Percentiles rank a stretch among this genome's conserved stretches.
phyloP scores from a whole-genome alignment of 2,329 filamentous ascomycete genomes.

The Graphilbum sp. region DNA sequence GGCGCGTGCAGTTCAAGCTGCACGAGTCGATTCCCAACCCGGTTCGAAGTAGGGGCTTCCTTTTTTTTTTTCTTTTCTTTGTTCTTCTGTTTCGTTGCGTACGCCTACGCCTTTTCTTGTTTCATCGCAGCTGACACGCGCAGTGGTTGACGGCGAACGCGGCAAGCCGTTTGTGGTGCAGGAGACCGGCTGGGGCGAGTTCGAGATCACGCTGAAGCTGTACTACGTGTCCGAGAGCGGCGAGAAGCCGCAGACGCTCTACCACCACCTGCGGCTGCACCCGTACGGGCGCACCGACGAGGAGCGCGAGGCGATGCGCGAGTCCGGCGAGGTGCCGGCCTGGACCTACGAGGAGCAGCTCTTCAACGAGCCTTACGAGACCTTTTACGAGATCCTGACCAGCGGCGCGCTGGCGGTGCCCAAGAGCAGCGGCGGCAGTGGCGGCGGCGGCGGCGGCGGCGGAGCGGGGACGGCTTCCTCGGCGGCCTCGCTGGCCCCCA shows the following conservation, averaged over 20 bases:
- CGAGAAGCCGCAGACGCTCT: conserved; percentile 92
- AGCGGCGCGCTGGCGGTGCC: conserved; percentile 41
- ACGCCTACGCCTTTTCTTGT: not conserved
- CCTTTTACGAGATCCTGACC: conserved; percentile 78
- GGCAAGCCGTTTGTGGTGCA: conserved; percentile 63
- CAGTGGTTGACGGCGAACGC: conserved; percentile 54
- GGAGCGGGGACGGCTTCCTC: conserved; percentile 29
- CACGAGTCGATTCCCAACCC: conserved; percentile 94
- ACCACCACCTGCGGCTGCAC: conserved; percentile 82
- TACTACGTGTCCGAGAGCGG: conserved; percentile 78
- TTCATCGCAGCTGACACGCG: not conserved
- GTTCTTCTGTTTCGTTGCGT: not conserved
- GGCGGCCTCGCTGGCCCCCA: conserved; percentile 18
- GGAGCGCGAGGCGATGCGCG: conserved; percentile 44
- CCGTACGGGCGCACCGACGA: conserved; percentile 75
- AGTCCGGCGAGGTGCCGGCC: conserved; percentile 48
- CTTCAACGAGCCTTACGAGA: conserved; percentile 92
- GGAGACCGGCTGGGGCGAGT: conserved; percentile 96
- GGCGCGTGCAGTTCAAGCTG: conserved; percentile 94
- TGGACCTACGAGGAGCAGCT: conserved; percentile 89
- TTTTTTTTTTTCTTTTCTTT: not conserved
- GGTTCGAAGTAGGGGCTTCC: conserved; percentile 49
- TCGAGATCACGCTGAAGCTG: conserved; percentile 87
- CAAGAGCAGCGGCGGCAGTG: conserved; percentile 36
- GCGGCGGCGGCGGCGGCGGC: conserved; percentile 47